These are phyloP conservation scores for Cladosporium cucumerinum DNA, from an alignment of 2,329 filamentous ascomycete genomes.

Conservation along the genomic window DNA sequence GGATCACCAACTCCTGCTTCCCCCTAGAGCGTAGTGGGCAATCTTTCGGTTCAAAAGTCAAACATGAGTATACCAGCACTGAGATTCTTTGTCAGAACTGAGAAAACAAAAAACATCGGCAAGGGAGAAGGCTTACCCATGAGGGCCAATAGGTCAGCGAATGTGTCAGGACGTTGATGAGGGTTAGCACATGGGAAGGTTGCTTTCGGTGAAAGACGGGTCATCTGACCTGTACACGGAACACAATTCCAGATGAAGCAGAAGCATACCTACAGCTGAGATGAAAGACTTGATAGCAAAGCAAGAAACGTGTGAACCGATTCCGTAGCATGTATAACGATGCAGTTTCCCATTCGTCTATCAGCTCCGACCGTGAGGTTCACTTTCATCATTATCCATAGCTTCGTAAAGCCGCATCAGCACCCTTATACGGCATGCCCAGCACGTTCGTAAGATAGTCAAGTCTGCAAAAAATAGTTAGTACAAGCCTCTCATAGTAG, in stretches of 20 bases:
- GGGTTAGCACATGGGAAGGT: not conserved
- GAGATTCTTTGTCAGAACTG: not conserved
- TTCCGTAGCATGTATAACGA: not conserved
- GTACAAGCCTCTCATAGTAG: slow-evolving; percentile 7
- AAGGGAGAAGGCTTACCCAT: not conserved
- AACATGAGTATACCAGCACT: not conserved
- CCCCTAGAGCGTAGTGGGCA: not conserved
- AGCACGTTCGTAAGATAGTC: slow-evolving; percentile 64
- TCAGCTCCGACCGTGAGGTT: not conserved
- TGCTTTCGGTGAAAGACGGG: not conserved
- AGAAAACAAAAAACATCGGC: not conserved
- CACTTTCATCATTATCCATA: not conserved
- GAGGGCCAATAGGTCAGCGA: not conserved
- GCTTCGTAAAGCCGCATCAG: slow-evolving; percentile 32
- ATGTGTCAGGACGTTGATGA: not conserved
- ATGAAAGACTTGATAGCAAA: not conserved
- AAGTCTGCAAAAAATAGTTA: slow-evolving; percentile 44
- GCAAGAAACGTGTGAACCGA: not conserved
- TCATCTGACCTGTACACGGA: not conserved
- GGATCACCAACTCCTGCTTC: not conserved
- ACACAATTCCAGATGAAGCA: too few relatives aligned
- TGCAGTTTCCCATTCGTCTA: not conserved
- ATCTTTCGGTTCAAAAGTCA: not conserved
- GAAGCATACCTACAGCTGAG: not conserved
- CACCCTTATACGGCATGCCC: slow-evolving; percentile 54